phyloP scores from a whole-genome alignment of 2,329 filamentous ascomycete genomes.

The Emydomyces testavorans region DNA sequence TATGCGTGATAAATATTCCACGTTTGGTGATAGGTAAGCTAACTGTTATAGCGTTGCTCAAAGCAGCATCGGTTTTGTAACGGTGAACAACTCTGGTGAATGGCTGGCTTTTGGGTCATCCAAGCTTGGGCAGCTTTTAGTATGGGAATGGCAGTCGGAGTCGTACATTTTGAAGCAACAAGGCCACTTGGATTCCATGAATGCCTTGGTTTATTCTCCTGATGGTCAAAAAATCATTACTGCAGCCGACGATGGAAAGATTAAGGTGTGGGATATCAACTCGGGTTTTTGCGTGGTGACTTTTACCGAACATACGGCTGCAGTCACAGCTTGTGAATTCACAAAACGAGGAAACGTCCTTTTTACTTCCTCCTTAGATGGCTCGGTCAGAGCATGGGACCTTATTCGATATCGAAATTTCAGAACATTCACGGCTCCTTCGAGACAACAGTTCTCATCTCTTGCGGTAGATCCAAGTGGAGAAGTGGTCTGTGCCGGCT shows the following conservation, averaged over 20 bases:
- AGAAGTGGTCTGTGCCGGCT: conserved; percentile 90
- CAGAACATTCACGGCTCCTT: conserved; percentile 89
- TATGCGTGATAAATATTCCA: conserved; percentile 19
- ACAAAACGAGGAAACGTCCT: conserved; percentile 90
- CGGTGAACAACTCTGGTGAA: conserved; percentile 86
- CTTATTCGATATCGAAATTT: conserved; percentile 93
- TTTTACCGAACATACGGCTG: conserved; percentile 91
- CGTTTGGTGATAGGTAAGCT: conserved; percentile 6
- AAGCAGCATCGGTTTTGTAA: conserved; percentile 89
- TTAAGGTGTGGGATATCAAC: conserved; percentile 95
- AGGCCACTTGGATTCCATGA: conserved; percentile 93
- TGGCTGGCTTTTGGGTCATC: conserved; percentile 97
- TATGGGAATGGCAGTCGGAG: conserved; percentile 99
- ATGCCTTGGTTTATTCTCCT: conserved; percentile 81
- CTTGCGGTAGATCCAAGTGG: conserved; percentile 94
- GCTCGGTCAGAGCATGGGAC: conserved; percentile 92
- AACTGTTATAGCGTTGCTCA: conserved; percentile 65
- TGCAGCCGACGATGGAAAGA: conserved; percentile 89
- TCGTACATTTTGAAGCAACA: conserved; percentile 98
- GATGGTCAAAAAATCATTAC: conserved; percentile 90
- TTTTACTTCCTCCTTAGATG: conserved; percentile 89
- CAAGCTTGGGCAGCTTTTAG: conserved; percentile 85
- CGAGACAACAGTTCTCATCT: conserved; percentile 80
- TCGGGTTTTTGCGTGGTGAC: conserved; percentile 97
- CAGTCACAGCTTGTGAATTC: conserved; percentile 86